Evolutionary conservation across 768 basidiomycete species (phyloP), one percentile per base, ranked within the genome.

Genomic region (Cystofilobasidium bisporidii): DNA sequence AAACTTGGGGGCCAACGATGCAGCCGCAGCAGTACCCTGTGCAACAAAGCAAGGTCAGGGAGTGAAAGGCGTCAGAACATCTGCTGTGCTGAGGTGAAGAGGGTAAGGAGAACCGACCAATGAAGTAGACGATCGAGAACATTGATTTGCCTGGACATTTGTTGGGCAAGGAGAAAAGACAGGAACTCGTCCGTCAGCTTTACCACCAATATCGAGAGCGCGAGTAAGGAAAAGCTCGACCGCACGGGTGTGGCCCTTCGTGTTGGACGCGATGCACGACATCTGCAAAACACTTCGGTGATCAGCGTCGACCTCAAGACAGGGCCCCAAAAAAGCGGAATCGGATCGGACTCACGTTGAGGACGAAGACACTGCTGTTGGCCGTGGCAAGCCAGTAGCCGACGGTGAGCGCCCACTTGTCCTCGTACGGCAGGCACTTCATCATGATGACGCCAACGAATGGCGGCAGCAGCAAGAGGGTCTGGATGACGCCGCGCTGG

Each of bases 211-310:
- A 47, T 18, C 5, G 45, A 24, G 45, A 18, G 20, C 20, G 45
- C 9, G 45, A 24, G 17, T 9, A n/a, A n/a, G n/a, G n/a, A n/a
- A n/a, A n/a, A n/a, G n/a, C n/a, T n/a, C n/a, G n/a, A n/a, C n/a
- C 45, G 45, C 45, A 47, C 45, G 32, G 0, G 71, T 72, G 53
- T 72, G 71, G 5, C 73, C 73, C 57, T 72, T 72, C 65, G 69
- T 60, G 70, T 72, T 73, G 10, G 65, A 63, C 0, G 68, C 61
- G 57, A 73, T 72, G 53, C 69, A 26, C 0, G 65, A 63, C 58
- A 73, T n/a, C n/a, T n/a, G n/a, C n/a, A n/a, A n/a, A n/a, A n/a
- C n/a, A n/a, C n/a, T n/a, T n/a, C n/a, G n/a, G n/a, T n/a, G n/a
- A n/a, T n/a, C n/a, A n/a, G n/a, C n/a, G n/a, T n/a, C n/a, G n/a